Evolutionary conservation across 2,329 filamentous ascomycete genomes (phyloP).

Genomic region (Microascus cirrosus): DNA sequence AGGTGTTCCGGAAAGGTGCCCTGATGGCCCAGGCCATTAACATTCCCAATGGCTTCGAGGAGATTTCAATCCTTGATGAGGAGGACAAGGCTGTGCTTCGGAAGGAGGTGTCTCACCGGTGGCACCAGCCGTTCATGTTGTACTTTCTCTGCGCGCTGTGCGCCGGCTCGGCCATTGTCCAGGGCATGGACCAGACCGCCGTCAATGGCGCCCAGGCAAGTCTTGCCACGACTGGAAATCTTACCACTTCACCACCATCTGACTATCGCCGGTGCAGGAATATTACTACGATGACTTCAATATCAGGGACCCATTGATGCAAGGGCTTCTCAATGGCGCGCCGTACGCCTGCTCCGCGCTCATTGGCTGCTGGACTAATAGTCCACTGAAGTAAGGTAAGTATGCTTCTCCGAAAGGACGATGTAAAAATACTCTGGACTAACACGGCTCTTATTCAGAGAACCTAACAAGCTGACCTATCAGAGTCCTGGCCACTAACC

Average conservation of each 20-base stretch:
- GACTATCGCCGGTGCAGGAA: conserved; percentile 14
- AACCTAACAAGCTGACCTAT: too few relatives aligned
- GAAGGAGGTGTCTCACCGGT: conserved; percentile 16
- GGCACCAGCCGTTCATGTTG: conserved; percentile 19
- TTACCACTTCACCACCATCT: neutral
- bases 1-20: conserved; percentile 39
- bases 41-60: conserved; percentile 15
- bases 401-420: too few relatives aligned
- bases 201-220: conserved; percentile 53
- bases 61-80: conserved; percentile 13
- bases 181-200: conserved; percentile 57
- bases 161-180: conserved; percentile 41
- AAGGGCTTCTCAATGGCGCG: conserved; percentile 43
- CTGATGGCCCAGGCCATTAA: conserved; percentile 36
- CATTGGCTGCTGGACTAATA: conserved; percentile 21
- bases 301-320: conserved; percentile 28
- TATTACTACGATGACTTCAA: conserved; percentile 19
- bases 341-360: conserved; percentile 40
- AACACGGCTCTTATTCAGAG: too few relatives aligned
- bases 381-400: conserved; percentile 29
- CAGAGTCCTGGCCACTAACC: too few relatives aligned
- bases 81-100: conserved; percentile 17
- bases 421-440: too few relatives aligned
- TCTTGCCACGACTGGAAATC: conserved; percentile 22
- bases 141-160: conserved; percentile 23